These are phyloP conservation scores for bread wheat (Triticum aestivum) DNA, from an alignment of 176 grass and related monocot species.

Conservation along the genomic window IWGSC_CS_RefSeq_v2.1 NC_057806.1:638192929-638193428, in stretches of 20 bases:
- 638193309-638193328: neutral
- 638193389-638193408: neutral
- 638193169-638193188: neutral
- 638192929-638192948: neutral
- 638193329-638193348: neutral
- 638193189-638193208: neutral
- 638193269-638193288: conserved; percentile 6
- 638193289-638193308: conserved; percentile 1
- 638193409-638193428: neutral
- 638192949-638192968: neutral
- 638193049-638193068: too few species aligned
- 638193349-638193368: neutral
- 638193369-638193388: neutral
- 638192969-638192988: neutral
- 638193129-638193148: too few species aligned
- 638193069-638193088: too few species aligned
- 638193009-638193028: too few species aligned
- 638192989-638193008: neutral
- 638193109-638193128: too few species aligned
- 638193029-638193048: too few species aligned
- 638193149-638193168: too few species aligned
- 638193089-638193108: too few species aligned
- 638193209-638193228: neutral
- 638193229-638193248: conserved; percentile 9
- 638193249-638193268: neutral